Percentiles rank a stretch among this genome's conserved stretches.
Conservation (phyloP, 2,329 filamentous ascomycete genomes). For the Penicillium freii region DNA sequence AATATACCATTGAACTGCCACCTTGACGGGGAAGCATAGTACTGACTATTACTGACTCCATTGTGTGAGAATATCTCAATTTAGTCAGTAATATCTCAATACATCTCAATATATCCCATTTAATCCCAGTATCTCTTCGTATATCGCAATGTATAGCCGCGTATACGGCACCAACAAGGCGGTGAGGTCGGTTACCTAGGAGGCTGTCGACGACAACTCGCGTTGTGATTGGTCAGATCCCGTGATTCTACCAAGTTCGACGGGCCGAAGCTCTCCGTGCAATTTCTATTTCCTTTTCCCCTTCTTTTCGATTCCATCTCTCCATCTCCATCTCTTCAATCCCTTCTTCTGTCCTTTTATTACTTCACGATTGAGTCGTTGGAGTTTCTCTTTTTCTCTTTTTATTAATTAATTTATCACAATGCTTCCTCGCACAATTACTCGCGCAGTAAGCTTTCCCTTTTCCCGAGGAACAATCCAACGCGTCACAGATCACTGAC, state of each 20-base stretch:
- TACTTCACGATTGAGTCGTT: constrained; percentile 37
- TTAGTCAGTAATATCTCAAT: neutral
- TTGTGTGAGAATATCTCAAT: neutral
- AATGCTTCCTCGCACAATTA: constrained; percentile 71
- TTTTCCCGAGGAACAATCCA: constrained; percentile 4
- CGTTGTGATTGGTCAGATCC: constrained; percentile 20
- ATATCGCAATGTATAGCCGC: neutral
- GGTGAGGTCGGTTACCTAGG: constrained; percentile 19
- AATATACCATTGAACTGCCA: neutral
- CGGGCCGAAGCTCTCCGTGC: constrained; percentile 37
- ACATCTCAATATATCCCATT: neutral
- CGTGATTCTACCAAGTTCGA: constrained; percentile 41
- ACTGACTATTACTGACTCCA: too few species aligned
- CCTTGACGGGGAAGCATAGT: neutral
- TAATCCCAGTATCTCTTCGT: neutral
- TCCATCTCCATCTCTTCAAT: constrained; percentile 20
- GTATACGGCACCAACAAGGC: constrained; percentile 6
- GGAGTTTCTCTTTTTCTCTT: constrained; percentile 32
- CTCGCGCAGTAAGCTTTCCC: constrained; percentile 65
- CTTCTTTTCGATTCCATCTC: constrained; percentile 21
- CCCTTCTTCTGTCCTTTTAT: constrained; percentile 19
- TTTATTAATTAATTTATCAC: constrained; percentile 46
- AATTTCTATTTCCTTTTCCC: constrained; percentile 34
- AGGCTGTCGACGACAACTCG: neutral
- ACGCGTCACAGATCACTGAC: constrained; percentile 26